Conservation (phyloP, 2,329 filamentous ascomycete species). For the Colletotrichum acutatum region DNA sequence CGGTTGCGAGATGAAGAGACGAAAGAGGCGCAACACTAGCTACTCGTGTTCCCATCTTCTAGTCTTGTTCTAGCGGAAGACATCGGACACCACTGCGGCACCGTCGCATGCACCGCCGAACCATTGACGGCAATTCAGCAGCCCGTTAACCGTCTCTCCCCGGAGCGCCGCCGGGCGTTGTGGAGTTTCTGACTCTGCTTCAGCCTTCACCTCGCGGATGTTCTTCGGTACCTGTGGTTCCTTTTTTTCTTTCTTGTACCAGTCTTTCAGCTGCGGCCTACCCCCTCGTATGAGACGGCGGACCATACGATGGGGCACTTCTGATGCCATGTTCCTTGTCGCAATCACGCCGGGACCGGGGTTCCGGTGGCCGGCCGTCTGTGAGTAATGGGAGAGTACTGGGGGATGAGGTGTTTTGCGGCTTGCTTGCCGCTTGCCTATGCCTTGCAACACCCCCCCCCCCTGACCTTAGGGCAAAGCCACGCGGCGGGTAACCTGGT, state of each 20-base stretch:
- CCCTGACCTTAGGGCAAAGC: not conserved
- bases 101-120: not conserved
- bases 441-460: not conserved
- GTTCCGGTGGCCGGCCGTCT: conserved; percentile 10
- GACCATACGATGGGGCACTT: not conserved
- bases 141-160: not conserved
- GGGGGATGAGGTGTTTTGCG: too few relatives aligned
- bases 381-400: not conserved
- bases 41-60: not conserved
- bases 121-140: not conserved
- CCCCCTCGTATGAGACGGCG: conserved; percentile 4
- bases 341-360: conserved; percentile 11
- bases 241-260: not conserved
- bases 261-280: not conserved
- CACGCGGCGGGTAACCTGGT: not conserved
- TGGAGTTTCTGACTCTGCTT: not conserved
- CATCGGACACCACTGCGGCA: not conserved
- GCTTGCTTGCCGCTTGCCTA: too few relatives aligned
- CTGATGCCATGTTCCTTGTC: conserved; percentile 10
- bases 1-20: conserved; percentile 4
- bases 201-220: not conserved
- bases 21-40: not conserved
- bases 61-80: not conserved
- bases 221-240: not conserved
- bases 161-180: not conserved